Conservation (phyloP, 169 alveolate species). For the Cryptosporidium ubiquitum region DNA sequence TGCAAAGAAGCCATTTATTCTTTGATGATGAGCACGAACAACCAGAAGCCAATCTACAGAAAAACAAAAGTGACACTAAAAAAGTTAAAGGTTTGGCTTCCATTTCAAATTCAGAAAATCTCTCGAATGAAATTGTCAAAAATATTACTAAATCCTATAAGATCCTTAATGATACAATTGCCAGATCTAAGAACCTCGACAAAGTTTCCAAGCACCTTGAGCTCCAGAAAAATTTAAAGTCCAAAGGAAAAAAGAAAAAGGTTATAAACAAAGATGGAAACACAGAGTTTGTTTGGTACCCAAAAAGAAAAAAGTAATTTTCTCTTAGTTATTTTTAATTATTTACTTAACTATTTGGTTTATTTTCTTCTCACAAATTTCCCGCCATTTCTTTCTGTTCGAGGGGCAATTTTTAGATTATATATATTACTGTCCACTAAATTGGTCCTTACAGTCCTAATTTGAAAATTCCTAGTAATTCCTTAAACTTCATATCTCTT, state of each 20-base stretch:
- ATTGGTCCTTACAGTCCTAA: not conserved
- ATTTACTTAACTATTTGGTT: not conserved
- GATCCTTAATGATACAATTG: constrained; percentile 37
- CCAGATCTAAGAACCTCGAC: constrained; percentile 24
- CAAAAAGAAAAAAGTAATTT: constrained; percentile 51
- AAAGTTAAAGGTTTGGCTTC: not conserved
- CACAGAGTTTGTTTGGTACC: constrained; percentile 36
- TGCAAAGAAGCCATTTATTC: constrained; percentile 34
- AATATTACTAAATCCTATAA: constrained; percentile 39
- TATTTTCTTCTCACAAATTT: not conserved
- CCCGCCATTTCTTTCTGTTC: not conserved
- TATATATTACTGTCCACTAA: not conserved
- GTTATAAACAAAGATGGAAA: constrained; percentile 19
- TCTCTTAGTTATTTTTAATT: not conserved
- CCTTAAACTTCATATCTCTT: not conserved
- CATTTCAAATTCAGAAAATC: not conserved
- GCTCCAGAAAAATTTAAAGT: constrained; percentile 23
- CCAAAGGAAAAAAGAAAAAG: constrained; percentile 46
- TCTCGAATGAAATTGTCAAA: constrained; percentile 16
- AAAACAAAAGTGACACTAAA: not conserved
- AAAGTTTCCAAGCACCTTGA: constrained; percentile 29
- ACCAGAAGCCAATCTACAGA: not conserved
- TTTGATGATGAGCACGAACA: constrained; percentile 29
- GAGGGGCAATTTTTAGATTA: constrained; percentile 35
- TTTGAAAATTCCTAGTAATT: not conserved